phyloP scores from a whole-genome alignment of 1,139 yeast genomes.

The Candida sojae region DNA sequence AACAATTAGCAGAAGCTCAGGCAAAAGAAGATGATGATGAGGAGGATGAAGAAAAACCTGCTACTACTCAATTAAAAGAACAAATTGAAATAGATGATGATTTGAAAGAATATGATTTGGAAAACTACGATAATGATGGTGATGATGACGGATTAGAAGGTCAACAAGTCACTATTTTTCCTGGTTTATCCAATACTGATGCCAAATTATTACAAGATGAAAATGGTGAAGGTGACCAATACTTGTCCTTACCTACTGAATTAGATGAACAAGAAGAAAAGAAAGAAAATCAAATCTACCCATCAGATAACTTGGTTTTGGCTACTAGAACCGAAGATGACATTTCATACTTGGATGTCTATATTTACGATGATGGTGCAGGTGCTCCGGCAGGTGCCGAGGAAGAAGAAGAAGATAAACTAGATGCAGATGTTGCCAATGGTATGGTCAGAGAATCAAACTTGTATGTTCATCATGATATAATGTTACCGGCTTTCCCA shows the following conservation, averaged over 20 bases:
- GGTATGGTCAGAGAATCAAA: conserved; percentile 73
- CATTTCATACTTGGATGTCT: conserved; percentile 86
- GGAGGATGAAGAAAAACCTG: conserved; percentile 17
- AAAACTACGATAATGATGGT: conserved; percentile 74
- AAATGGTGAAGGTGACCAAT: conserved; percentile 59
- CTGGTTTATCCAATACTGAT: conserved; percentile 61
- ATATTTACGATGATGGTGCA: conserved; percentile 93
- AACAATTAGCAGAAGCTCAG: conserved; percentile 50
- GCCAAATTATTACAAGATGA: conserved; percentile 47
- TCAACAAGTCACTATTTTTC: conserved; percentile 61
- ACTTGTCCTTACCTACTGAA: conserved; percentile 70
- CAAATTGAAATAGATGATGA: conserved; percentile 76
- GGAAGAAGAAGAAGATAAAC: conserved; percentile 62
- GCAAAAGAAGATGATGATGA: conserved; percentile 21
- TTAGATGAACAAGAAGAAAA: conserved; percentile 70
- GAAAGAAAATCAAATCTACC: conserved; percentile 81
- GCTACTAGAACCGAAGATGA: conserved; percentile 98
- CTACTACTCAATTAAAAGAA: conserved; percentile 33
- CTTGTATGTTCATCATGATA: conserved; percentile 91
- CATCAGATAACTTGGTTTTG: conserved; percentile 85
- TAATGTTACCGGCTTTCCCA: conserved; percentile 97
- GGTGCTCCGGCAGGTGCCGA: conserved; percentile 71
- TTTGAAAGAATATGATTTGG: conserved; percentile 83
- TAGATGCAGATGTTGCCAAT: conserved; percentile 65
- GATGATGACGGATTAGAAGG: conserved; percentile 43